phyloP scores from a whole-genome alignment of 169 alveolate genomes.

The Cryptosporidium ubiquitum region DNA sequence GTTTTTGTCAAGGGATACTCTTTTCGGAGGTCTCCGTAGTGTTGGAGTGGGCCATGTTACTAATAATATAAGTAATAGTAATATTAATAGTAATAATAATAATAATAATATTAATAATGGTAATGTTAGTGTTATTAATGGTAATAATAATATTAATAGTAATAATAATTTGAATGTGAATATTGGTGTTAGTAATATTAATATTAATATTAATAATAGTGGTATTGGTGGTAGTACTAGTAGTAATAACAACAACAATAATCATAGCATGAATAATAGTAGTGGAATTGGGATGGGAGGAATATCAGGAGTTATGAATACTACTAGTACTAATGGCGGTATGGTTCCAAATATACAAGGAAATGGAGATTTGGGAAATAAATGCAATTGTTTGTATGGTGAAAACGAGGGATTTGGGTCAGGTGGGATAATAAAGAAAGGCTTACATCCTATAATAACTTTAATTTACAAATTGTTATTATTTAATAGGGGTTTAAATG shows the following conservation, averaged over 20 bases:
- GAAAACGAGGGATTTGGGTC: neutral
- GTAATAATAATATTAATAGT: neutral
- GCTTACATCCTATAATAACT: slow-evolving; percentile 37
- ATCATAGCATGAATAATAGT: no score
- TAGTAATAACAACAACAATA: no score
- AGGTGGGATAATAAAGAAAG: slow-evolving; percentile 12
- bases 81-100: no score
- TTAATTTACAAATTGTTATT: slow-evolving; percentile 2
- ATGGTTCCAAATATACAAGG: neutral
- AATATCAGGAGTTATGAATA: neutral
- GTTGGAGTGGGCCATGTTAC: neutral
- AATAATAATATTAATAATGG: neutral
- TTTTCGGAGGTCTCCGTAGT: neutral
- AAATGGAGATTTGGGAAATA: neutral
- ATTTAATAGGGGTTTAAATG: neutral
- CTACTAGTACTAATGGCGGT: neutral
- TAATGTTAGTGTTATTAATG: neutral
- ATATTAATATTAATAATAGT: neutral
- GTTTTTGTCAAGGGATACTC: slow-evolving; percentile 8
- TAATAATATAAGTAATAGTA: no score
- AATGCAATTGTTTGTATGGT: neutral
- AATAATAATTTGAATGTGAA: neutral
- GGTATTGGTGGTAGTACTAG: no score
- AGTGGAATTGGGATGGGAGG: neutral
- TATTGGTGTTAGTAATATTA: no score